Percentiles rank a stretch among this genome's conserved stretches.
Conservation (phyloP, 1,284 basidiomycete genomes). For the Vanrija sp. region DNA sequence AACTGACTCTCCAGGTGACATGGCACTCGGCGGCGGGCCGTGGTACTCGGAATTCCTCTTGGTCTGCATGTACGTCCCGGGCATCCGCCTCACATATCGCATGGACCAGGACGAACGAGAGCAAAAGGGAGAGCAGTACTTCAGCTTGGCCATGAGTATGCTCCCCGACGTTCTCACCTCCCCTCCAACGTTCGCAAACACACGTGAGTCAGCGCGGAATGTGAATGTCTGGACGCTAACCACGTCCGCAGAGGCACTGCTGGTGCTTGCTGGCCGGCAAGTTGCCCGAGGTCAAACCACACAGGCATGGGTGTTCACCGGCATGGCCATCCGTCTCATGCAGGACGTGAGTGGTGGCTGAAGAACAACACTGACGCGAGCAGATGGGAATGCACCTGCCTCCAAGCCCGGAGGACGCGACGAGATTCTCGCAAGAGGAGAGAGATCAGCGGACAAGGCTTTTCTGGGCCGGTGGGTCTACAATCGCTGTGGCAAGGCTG, state of each 20-base stretch:
- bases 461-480: conserved; percentile 6
- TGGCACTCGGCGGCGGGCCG: conserved; percentile 14
- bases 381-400: conserved; percentile 17
- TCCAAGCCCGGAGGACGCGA: conserved; percentile 5
- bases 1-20: conserved; percentile 7
- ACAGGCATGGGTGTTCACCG: conserved; percentile 18
- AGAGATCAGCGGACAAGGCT: conserved; percentile 10
- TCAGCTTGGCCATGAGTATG: conserved; percentile 14
- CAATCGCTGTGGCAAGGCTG: too few relatives aligned
- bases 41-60: conserved; percentile 15
- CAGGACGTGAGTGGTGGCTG: conserved; percentile 12
- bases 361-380: not conserved
- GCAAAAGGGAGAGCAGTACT: conserved; percentile 4
- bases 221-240: not conserved
- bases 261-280: conserved; percentile 8
- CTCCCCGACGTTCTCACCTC: conserved; percentile 5
- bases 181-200: too few relatives aligned
- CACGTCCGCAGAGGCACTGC: conserved; percentile 9
- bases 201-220: too few relatives aligned
- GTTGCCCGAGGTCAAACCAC: conserved; percentile 7
- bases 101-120: conserved; percentile 11
- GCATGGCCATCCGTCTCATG: conserved; percentile 22
- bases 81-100: conserved; percentile 11
- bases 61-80: conserved; percentile 12
- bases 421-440: conserved; percentile 10